A percentile compares a stretch with the other conserved stretches of the same genome.
Conservation (phyloP, 2,329 filamentous ascomycete species). For the Aspergillus sp. region DNA sequence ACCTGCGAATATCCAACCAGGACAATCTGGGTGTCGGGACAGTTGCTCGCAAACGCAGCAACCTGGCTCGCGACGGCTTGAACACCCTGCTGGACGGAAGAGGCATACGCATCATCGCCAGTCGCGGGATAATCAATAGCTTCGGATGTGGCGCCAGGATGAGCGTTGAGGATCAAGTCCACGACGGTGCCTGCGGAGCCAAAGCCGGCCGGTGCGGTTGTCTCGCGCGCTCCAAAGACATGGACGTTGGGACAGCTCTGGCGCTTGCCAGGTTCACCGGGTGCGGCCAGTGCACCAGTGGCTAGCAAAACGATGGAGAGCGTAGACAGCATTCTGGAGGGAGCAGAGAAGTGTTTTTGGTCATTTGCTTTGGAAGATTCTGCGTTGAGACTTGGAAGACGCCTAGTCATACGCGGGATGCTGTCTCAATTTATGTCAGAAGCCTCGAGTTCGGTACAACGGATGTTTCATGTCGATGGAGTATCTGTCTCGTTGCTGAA, state of each 20-base stretch:
- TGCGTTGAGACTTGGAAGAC: background rate
- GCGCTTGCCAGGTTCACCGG: constrained; percentile 14
- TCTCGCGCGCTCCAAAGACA: constrained; percentile 54
- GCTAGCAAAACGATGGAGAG: background rate
- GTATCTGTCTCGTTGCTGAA: background rate
- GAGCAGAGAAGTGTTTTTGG: no score
- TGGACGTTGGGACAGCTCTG: constrained; percentile 46
- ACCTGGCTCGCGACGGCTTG: constrained; percentile 59
- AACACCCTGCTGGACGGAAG: constrained; percentile 59
- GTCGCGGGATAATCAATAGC: constrained; percentile 62
- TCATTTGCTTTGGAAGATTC: background rate
- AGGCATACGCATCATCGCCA: constrained; percentile 62
- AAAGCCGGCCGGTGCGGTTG: constrained; percentile 50
- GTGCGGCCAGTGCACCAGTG: constrained; percentile 4
- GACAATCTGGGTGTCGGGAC: constrained; percentile 58
- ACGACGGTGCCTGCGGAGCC: constrained; percentile 52
- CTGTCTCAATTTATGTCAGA: background rate
- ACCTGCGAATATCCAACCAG: constrained; percentile 64
- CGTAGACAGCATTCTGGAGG: background rate
- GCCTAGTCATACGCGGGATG: background rate
- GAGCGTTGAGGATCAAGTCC: constrained; percentile 48
- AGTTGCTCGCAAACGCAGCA: constrained; percentile 56
- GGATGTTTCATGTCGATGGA: background rate
- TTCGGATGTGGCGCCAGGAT: constrained; percentile 54
- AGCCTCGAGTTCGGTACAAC: background rate